Base-by-base conservation (phyloP, 768 basidiomycete species). In the Boletus fagicola region DNA sequence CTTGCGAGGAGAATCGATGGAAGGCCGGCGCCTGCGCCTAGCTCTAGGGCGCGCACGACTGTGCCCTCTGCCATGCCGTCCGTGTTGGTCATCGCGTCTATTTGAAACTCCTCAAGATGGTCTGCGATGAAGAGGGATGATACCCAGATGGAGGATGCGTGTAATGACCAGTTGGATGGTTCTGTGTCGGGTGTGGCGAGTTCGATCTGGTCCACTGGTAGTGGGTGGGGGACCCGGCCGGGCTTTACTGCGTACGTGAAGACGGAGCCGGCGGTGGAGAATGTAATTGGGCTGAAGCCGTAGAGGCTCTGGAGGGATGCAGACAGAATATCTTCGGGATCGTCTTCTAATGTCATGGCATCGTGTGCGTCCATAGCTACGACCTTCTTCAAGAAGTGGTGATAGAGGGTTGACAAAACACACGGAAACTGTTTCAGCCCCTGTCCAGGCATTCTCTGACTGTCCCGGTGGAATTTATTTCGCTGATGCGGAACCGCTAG, bases 141-240 rank as follows among this genome's bases (percentile, higher is more conserved):
- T 7, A 77, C 73, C 90, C 88, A 92, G 65, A 92, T 83, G 16
- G 87, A 86, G 24, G 87, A 85, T 2, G 90, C 90, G 56, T 92
- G 89, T 3, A 92, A 70, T 1, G 81, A 76, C 90, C 90, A 92
- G 64, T 91, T 89, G 18, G 78, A 75, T 22, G 85, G 74, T 12
- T 79, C 74, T 12, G 88, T 86, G 65, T 90, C 86, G 12, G 90
- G 88, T 2, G 80, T 85, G 15, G 68, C 66, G 43, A 90, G 71
- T 0, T 76, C 74, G 49, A 89, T 76, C 26, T 62, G 48, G 22
- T 60, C 38, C 12, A 16, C 30, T 42, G 57, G 50, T n/a, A 9
- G 20, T 44, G 51, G 49, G 35, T 56, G 62, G 45, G 65, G 64
- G 43, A 58, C 44, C 12, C 61, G 57, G 55, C 56, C 52, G 61